Conservation (phyloP, 2,329 filamentous ascomycete species). For the Fusarium sp. region DNA sequence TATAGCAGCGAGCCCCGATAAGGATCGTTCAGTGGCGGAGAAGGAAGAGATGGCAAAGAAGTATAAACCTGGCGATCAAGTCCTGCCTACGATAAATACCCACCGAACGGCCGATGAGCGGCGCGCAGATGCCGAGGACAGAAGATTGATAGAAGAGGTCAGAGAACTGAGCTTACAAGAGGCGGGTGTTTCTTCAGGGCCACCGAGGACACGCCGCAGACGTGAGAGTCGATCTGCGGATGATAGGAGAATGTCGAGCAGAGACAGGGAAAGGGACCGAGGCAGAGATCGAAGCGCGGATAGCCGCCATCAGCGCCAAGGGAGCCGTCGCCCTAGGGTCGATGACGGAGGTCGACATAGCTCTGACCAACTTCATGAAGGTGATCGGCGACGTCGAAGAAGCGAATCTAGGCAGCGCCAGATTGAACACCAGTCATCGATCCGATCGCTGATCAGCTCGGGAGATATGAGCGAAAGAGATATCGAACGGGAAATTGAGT, state of each 20-base stretch:
- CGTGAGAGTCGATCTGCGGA: conserved; percentile 55
- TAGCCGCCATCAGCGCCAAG: conserved; percentile 49
- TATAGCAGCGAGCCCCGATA: conserved; percentile 81
- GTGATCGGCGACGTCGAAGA: conserved; percentile 53
- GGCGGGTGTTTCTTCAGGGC: conserved; percentile 63
- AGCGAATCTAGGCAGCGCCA: conserved; percentile 68
- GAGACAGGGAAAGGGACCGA: conserved; percentile 37
- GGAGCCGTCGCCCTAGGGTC: conserved; percentile 41
- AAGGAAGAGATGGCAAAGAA: conserved; percentile 80
- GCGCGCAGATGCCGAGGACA: conserved; percentile 74
- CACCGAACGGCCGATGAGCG: conserved; percentile 66
- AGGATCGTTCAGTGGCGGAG: conserved; percentile 77
- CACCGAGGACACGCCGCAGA: conserved; percentile 49
- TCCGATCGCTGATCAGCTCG: conserved; percentile 85
- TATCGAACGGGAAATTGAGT: conserved; percentile 89
- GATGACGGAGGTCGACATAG: conserved; percentile 48
- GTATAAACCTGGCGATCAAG: conserved; percentile 85
- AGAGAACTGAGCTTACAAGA: conserved; percentile 80
- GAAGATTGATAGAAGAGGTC: conserved; percentile 77
- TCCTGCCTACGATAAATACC: conserved; percentile 74
- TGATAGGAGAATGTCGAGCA: conserved; percentile 50
- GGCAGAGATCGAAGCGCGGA: conserved; percentile 48
- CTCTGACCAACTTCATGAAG: conserved; percentile 57
- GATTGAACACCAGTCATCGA: conserved; percentile 89
- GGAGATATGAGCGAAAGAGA: conserved; percentile 82